Percentiles rank a stretch among this genome's conserved stretches.
Conservation (phyloP, 2,329 filamentous ascomycete species). For the Penicillium sp. region DNA sequence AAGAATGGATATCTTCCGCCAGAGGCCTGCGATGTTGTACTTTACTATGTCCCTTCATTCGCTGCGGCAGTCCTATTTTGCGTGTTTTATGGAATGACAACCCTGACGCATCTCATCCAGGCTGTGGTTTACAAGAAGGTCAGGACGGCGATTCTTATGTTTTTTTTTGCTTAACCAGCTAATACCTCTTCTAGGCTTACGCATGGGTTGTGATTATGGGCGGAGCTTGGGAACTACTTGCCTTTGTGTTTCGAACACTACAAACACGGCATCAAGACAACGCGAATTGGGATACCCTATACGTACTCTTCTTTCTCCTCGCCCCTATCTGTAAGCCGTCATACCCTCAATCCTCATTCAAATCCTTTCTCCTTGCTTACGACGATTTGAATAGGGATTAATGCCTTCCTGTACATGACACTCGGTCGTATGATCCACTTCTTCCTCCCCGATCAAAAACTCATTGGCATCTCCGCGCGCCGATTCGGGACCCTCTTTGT, state of each 20-base stretch:
- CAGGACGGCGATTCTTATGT: neutral
- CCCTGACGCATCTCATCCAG: constrained; percentile 9
- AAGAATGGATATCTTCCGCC: constrained; percentile 45
- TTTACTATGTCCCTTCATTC: constrained; percentile 36
- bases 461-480: constrained; percentile 42
- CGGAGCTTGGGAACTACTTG: neutral
- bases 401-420: constrained; percentile 51
- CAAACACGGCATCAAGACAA: constrained; percentile 4
- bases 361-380: neutral
- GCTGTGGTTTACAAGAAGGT: neutral
- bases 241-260: constrained; percentile 2
- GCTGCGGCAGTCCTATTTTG: constrained; percentile 40
- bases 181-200: neutral
- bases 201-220: constrained; percentile 3
- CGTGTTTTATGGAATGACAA: constrained; percentile 38
- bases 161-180: neutral
- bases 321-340: neutral
- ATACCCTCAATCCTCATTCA: neutral
- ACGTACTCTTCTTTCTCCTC: neutral
- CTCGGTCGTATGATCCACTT: constrained; percentile 48
- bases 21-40: constrained; percentile 41
- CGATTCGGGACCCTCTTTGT: constrained; percentile 50
- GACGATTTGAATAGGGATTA: constrained; percentile 40
- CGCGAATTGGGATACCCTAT: neutral
- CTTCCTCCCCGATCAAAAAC: constrained; percentile 39